A percentile compares a stretch with the other conserved stretches of the same genome.
Evolutionary conservation across 345 rosid genomes (phyloP).

Genomic region (Excoecaria agallocha): DNA sequence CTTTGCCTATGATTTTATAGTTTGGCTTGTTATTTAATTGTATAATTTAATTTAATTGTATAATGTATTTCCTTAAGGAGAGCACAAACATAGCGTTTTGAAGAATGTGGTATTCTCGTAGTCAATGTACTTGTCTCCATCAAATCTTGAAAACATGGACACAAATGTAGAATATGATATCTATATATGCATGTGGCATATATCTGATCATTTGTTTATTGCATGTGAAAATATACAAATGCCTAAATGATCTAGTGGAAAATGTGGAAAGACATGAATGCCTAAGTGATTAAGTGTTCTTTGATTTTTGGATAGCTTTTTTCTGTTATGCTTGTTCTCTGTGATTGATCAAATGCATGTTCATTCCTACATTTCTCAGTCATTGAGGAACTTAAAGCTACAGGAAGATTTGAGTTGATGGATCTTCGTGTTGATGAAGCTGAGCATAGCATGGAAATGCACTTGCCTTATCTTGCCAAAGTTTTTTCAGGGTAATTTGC

Average conservation of each 20-base stretch:
- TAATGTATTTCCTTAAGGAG: neutral
- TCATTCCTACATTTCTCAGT: constrained; percentile 38
- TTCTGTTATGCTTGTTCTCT: neutral
- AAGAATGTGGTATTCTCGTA: neutral
- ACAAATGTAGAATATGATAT: neutral
- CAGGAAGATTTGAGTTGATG: constrained; percentile 84
- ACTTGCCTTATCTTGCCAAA: constrained; percentile 88
- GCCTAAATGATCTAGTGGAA: neutral
- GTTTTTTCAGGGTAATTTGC: constrained; percentile 75
- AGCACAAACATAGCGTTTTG: neutral
- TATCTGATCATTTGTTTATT: neutral
- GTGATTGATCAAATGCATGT: constrained; percentile 3
- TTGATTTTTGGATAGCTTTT: neutral
- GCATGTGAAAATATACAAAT: neutral
- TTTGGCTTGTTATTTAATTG: neutral
- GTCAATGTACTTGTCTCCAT: neutral
- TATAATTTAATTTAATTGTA: too few species aligned
- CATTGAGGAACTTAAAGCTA: constrained; percentile 79
- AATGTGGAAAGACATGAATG: neutral
- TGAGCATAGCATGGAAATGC: constrained; percentile 99
- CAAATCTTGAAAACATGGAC: neutral
- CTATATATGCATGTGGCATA: neutral
- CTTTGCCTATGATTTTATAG: neutral
- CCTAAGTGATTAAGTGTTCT: neutral
- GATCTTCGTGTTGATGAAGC: constrained; percentile 81